Evolutionary conservation across 805 yeast species (phyloP).

Genomic region (Cephaloascus albidus): DNA sequence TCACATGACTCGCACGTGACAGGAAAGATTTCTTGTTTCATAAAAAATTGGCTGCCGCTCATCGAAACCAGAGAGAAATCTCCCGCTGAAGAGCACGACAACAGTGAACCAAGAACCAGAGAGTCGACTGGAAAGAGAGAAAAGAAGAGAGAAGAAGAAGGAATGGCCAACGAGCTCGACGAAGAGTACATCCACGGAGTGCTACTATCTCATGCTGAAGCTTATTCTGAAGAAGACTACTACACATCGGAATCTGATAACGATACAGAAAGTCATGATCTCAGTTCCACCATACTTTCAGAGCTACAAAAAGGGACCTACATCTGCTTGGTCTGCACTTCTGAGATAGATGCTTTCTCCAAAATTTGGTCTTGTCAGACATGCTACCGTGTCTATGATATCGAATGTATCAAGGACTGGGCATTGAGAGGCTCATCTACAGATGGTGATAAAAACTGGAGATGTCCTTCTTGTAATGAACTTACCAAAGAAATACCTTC

Average conservation of each 20-base stretch:
- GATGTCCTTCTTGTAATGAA: slow-evolving; percentile 77
- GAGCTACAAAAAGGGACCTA: slow-evolving; percentile 67
- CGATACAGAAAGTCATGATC: not conserved
- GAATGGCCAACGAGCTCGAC: too few species aligned
- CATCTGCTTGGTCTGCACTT: slow-evolving; percentile 81
- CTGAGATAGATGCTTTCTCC: slow-evolving; percentile 60
- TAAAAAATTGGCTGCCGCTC: too few species aligned
- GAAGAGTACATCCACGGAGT: too few species aligned
- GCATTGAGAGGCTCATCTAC: slow-evolving; percentile 67
- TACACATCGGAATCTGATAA: not conserved
- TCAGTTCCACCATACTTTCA: slow-evolving; percentile 25
- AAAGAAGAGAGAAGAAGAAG: too few species aligned
- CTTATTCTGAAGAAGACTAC: too few species aligned
- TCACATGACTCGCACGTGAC: too few species aligned
- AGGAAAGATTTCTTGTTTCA: too few species aligned
- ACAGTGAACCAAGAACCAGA: too few species aligned
- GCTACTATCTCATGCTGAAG: too few species aligned
- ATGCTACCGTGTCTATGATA: slow-evolving; percentile 80
- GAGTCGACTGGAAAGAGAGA: too few species aligned
- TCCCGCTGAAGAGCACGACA: too few species aligned
- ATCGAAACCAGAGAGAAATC: too few species aligned
- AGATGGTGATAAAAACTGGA: slow-evolving; percentile 54
- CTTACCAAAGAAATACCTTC: slow-evolving; percentile 41
- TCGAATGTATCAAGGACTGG: slow-evolving; percentile 83
- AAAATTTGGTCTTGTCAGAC: slow-evolving; percentile 69